Percentiles rank a stretch among this genome's conserved stretches.
Conservation (phyloP, 148 eudicot species). For the Rhododendron ovatum region DNA sequence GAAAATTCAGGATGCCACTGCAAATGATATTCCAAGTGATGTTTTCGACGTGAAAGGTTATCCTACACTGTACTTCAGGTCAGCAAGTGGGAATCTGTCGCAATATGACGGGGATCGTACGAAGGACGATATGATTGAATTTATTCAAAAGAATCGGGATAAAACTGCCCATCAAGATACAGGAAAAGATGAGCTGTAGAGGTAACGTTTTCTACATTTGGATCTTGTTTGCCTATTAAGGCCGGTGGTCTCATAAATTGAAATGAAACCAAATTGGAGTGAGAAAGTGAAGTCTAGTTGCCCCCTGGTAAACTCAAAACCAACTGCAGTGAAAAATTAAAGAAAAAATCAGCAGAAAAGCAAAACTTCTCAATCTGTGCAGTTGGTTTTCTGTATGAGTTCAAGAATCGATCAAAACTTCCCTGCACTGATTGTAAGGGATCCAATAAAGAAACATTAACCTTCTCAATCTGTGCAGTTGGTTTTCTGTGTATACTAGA, state of each 20-base stretch:
- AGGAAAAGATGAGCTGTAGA: conserved; percentile 49
- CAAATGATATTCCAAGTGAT: conserved; percentile 53
- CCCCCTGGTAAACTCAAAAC: not conserved
- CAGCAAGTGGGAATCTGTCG: conserved; percentile 48
- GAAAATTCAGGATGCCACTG: conserved; percentile 55
- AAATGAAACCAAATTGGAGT: not conserved
- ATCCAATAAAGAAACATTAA: not conserved
- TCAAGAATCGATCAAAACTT: not conserved
- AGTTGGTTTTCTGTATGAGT: not conserved
- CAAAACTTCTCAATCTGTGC: not conserved
- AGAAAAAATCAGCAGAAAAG: not conserved
- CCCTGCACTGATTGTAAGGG: not conserved
- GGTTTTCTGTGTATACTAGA: not conserved
- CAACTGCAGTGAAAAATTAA: not conserved
- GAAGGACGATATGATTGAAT: conserved; percentile 52
- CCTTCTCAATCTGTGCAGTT: not conserved
- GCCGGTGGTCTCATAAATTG: not conserved
- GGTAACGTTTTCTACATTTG: conserved; percentile 17
- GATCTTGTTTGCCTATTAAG: not conserved
- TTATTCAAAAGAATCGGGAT: conserved; percentile 53
- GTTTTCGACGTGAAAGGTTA: conserved; percentile 58
- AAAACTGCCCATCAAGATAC: conserved; percentile 24
- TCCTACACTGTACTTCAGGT: conserved; percentile 63
- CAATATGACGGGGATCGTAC: conserved; percentile 54
- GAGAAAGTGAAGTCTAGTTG: not conserved